Evolutionary conservation across 768 basidiomycete species (phyloP), one percentile per base, ranked within the genome.

Genomic region (Amyloporia xantha): DNA sequence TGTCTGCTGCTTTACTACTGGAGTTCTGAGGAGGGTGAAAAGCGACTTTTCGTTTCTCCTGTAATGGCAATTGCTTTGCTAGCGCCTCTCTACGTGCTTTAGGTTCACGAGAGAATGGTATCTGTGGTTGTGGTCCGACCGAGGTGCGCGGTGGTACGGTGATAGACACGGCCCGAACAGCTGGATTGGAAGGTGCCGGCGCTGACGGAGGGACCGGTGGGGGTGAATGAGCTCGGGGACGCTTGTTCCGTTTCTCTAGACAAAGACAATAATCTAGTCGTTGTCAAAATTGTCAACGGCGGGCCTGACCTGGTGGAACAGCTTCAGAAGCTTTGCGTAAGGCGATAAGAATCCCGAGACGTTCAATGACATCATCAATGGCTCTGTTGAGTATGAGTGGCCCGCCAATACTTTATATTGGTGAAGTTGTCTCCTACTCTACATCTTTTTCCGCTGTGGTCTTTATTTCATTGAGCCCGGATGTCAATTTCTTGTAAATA

Each of bases 41-140:
- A 1, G 86, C 90, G 10, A 92, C 88, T 57, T 84, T 89, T 48
- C 90, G 74, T 17, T 84, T 83, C 60, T 79, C 74, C 56, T 81
- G 81, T 15, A 91, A 70, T 9, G 85, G 84, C 2, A 84, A 67
- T 50, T 86, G 86, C 49, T 71, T 77, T 15, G 71, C 64, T 4
- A 82, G 59, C 2, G 75, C 76, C 55, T 89, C 82, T 53, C 81
- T 75, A 38, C 85, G 75, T 7, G 77, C 69, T 60, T 83, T 88
- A 7, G 81, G 73, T 46, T 87, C 86, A 35, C 85, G 78, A 4
- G 80, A 73, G 57, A 77, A 79, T 0, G 78, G 69, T 39, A 73
- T 59, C 1, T 66, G 59, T 10, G 74, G 63, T 35, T 74, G 71
- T 11, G 81, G 76, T 1, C 81, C 84, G 2, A 77, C 76, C 33